A percentile compares a stretch with the other conserved stretches of the same genome.
Conservation (phyloP, 148 eudicot species). For the Persicaria tinctoria region DNA sequence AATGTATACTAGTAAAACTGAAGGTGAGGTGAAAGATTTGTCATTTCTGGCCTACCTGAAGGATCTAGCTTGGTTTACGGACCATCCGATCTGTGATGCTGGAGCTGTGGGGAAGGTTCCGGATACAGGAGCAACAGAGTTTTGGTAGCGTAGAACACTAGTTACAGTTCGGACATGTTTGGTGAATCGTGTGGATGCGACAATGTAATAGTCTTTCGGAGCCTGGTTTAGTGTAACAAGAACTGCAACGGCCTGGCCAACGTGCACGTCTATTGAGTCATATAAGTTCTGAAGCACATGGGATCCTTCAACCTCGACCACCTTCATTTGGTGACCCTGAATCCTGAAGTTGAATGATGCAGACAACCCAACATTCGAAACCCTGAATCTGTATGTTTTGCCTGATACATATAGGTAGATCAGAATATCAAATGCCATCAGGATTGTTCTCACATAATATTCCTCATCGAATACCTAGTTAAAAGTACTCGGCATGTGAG, state of each 20-base stretch:
- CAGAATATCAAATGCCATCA: not conserved
- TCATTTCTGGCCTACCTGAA: constrained; percentile 42
- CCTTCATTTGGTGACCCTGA: constrained; percentile 71
- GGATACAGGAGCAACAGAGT: constrained; percentile 50
- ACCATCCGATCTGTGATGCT: constrained; percentile 47
- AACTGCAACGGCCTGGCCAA: constrained; percentile 79
- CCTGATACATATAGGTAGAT: constrained; percentile 37
- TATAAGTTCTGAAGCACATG: constrained; percentile 59
- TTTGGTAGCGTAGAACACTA: constrained; percentile 60
- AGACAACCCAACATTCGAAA: constrained; percentile 76
- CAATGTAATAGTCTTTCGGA: constrained; percentile 81
- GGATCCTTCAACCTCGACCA: constrained; percentile 97
- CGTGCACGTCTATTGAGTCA: constrained; percentile 78
- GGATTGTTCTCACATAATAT: not conserved
- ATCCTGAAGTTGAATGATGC: constrained; percentile 81
- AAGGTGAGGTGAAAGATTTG: not conserved
- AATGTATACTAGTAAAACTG: not conserved
- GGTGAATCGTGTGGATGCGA: constrained; percentile 76
- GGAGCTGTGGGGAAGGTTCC: constrained; percentile 77
- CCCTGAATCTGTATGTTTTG: constrained; percentile 82
- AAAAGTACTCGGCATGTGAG: not conserved
- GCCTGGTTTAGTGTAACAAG: constrained; percentile 77
- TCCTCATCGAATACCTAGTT: not conserved
- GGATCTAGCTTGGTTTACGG: constrained; percentile 82
- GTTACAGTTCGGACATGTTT: constrained; percentile 38